Evolutionary conservation across 345 rosid species (phyloP), one percentile per base, ranked within the genome.

Genomic region (Eucalyptus sp.): DNA sequence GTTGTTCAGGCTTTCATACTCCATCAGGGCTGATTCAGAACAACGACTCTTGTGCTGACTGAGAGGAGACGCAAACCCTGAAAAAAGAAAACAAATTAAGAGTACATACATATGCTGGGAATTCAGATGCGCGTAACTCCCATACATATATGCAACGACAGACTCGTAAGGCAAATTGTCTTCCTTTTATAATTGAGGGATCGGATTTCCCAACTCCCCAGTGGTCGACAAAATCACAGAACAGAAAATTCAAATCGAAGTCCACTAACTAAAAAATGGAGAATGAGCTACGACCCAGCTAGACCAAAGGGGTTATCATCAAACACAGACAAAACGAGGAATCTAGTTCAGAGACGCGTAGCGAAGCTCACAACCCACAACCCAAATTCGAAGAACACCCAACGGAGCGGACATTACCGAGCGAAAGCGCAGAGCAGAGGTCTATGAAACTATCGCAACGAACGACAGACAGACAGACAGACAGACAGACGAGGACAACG

Each of bases 41-140:
- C 83, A 41, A 76, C 24, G 48, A 76, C 83, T 76, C 83, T 41
- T 41, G 83, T 10, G 83, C 29, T 41, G 88, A 89, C 44, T 66
- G 49, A 89, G 89, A 91, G 92, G 92, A 93, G 93, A 91, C 89
- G 90, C 91, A 88, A 86, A 89, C 89, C 91, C 93, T 90, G 92
- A 88, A 90, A 49, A 33, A 24, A 33, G 66, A 48, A 89, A 10
- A 49, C 43, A 33, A 33, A 51, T 49, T 24, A n/a, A 10, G 12
- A n/a, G 60, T 25, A 60, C 25, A 71, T 37, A 89, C 56, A 64
- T 31, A 10, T 20, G 27, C 22, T 71, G 44, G 25, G 60, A 24
- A 86, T 51, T 58, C 87, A 52, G 27, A 86, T 52, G 62, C 13
- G 25, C 4, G 87, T 2, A 86, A 31, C 64, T 86, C 29, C 50